phyloP scores from a whole-genome alignment of 257 asterid genomes.

The Solanum corneliomulleri region DNA sequence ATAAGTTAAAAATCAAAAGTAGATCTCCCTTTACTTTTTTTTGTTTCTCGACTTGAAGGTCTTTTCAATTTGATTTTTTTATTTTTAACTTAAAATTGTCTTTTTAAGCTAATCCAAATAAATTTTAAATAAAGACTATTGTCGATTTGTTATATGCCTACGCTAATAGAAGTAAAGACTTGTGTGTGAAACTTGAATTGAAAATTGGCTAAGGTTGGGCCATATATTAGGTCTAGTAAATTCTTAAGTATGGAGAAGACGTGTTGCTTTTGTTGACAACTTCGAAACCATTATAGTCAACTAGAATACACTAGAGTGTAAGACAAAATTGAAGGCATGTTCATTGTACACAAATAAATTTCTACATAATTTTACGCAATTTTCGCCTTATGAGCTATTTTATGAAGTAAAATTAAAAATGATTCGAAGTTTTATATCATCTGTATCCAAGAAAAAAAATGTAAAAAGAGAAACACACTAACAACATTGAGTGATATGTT shows the following conservation, averaged over 20 bases:
- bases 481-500: fast-evolving
- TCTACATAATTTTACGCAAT: neutral
- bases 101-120: too few species aligned
- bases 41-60: too few species aligned
- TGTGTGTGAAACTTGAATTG: neutral
- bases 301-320: neutral
- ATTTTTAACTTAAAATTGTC: too few species aligned
- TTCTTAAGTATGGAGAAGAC: neutral
- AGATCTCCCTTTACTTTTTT: too few species aligned
- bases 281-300: neutral
- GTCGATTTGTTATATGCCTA: neutral
- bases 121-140: too few species aligned
- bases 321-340: neutral
- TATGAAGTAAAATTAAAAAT: neutral
- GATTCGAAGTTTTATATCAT: neutral
- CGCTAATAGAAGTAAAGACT: neutral
- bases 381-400: neutral
- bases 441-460: fast-evolving
- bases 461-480: neutral
- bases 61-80: too few species aligned
- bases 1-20: too few species aligned
- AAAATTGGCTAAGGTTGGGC: neutral
- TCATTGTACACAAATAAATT: neutral
- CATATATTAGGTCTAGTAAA: neutral
- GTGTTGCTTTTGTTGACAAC: neutral